Evolutionary conservation across 257 asterid species (phyloP).

Genomic region (Solanum tacnaense): DNA sequence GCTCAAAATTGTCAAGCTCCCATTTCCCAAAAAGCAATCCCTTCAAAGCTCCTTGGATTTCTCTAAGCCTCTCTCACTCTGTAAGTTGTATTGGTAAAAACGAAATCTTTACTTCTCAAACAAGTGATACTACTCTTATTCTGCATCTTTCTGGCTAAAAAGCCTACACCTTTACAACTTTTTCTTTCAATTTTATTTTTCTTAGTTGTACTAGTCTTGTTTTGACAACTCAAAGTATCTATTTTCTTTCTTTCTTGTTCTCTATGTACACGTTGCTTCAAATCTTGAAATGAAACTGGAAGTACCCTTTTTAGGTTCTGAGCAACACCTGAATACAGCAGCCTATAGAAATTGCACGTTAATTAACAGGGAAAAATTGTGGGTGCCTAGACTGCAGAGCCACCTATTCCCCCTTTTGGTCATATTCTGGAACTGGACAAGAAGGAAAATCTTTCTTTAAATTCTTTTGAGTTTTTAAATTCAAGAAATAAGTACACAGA

Average conservation of each 20-base stretch:
- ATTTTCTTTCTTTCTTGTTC: not conserved
- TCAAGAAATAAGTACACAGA: slow-evolving; percentile 2
- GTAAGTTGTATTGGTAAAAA: slow-evolving; percentile 5
- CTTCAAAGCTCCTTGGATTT: not conserved
- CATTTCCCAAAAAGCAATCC: slow-evolving; percentile 16
- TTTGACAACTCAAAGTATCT: slow-evolving; percentile 13
- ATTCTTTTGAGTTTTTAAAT: not conserved
- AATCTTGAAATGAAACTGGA: not conserved
- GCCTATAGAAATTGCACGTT: slow-evolving; percentile 2
- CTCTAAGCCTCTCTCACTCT: not conserved
- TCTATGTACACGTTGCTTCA: not conserved
- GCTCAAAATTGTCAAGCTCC: not conserved
- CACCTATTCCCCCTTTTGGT: slow-evolving; percentile 8
- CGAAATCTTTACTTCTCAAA: slow-evolving; percentile 33
- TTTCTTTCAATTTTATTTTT: not conserved
- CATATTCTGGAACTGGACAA: slow-evolving; percentile 21
- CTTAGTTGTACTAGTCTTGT: slow-evolving; percentile 1
- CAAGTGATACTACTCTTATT: slow-evolving; percentile 35
- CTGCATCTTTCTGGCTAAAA: slow-evolving; percentile 7
- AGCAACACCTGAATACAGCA: not conserved
- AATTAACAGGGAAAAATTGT: not conserved
- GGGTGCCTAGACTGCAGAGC: slow-evolving; percentile 39
- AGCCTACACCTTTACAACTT: not conserved
- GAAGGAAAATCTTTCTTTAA: not conserved
- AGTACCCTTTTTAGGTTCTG: slow-evolving; percentile 9